Evolutionary conservation across 768 basidiomycete genomes (phyloP).

Genomic region (Cubamyces sp.): DNA sequence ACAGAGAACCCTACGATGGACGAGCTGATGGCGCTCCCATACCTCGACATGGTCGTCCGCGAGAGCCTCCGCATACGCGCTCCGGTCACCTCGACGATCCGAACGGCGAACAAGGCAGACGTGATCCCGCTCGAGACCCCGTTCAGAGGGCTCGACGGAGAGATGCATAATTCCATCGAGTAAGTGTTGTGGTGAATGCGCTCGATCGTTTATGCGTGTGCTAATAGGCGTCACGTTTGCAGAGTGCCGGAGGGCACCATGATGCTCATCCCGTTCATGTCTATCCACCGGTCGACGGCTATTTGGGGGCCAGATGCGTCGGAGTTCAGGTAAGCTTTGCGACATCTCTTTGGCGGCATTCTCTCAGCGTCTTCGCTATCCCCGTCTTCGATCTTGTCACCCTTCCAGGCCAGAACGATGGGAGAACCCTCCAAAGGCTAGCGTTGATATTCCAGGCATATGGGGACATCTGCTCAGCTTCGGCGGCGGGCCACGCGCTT

Average conservation of each 20-base stretch:
- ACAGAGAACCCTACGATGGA: slow-evolving; percentile 65
- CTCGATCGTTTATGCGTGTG: no score
- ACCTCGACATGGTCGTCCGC: slow-evolving; percentile 65
- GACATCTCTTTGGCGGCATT: background rate
- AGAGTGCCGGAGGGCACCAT: slow-evolving; percentile 36
- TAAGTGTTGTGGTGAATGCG: slow-evolving; percentile 30
- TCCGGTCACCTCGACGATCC: slow-evolving; percentile 53
- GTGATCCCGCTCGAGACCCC: slow-evolving; percentile 52
- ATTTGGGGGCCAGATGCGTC: slow-evolving; percentile 67
- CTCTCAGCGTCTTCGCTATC: background rate
- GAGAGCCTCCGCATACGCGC: slow-evolving; percentile 62
- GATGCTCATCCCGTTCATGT: slow-evolving; percentile 51
- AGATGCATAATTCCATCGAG: slow-evolving; percentile 24
- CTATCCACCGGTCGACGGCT: slow-evolving; percentile 52
- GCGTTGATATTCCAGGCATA: slow-evolving; percentile 55
- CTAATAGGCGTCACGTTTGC: background rate
- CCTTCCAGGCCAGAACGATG: slow-evolving; percentile 64
- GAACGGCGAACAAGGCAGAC: slow-evolving; percentile 49
- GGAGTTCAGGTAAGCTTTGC: slow-evolving; percentile 52
- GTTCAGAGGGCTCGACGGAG: slow-evolving; percentile 28
- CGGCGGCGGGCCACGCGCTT: slow-evolving; percentile 66
- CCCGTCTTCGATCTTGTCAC: no score
- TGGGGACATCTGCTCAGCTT: slow-evolving; percentile 66
- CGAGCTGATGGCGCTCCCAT: slow-evolving; percentile 63
- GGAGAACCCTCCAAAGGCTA: slow-evolving; percentile 49